A percentile compares a stretch with the other conserved stretches of the same genome.
Conservation (phyloP, 2,329 filamentous ascomycete species). For the Akanthomyces muscarius region DNA sequence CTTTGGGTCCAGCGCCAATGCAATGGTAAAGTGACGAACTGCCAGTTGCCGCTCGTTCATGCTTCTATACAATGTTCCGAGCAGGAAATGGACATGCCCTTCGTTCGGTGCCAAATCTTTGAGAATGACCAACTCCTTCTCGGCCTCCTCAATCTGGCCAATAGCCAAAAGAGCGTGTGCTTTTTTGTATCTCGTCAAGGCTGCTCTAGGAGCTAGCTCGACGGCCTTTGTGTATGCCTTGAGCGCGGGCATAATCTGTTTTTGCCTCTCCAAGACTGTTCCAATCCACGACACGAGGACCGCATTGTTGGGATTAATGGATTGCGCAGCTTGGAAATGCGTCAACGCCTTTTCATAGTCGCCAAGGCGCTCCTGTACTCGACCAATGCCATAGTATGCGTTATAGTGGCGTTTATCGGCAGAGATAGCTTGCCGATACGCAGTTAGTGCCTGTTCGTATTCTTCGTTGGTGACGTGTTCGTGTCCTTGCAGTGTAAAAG, state of each 20-base stretch:
- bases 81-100: slow-evolving; percentile 90
- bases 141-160: slow-evolving; percentile 64
- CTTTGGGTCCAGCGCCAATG: slow-evolving; percentile 93
- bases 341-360: slow-evolving; percentile 87
- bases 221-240: slow-evolving; percentile 79
- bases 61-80: slow-evolving; percentile 77
- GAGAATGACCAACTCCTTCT: slow-evolving; percentile 79
- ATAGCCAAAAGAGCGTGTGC: slow-evolving; percentile 80
- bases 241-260: slow-evolving; percentile 73
- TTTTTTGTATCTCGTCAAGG: slow-evolving; percentile 88
- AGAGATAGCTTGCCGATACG: slow-evolving; percentile 80
- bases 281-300: slow-evolving; percentile 92
- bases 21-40: slow-evolving; percentile 92
- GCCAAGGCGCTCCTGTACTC: slow-evolving; percentile 84
- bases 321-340: slow-evolving; percentile 83
- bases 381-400: slow-evolving; percentile 88
- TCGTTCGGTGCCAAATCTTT: slow-evolving; percentile 92
- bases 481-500: slow-evolving; percentile 91
- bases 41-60: slow-evolving; percentile 71
- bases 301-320: slow-evolving; percentile 90
- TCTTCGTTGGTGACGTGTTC: slow-evolving; percentile 96
- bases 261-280: slow-evolving; percentile 81
- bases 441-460: slow-evolving; percentile 86
- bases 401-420: slow-evolving; percentile 92
- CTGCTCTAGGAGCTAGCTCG: slow-evolving; percentile 73